Evolutionary conservation across 306 rosid species (phyloP).

Genomic region (Fragaria nilgerrensis): DNA sequence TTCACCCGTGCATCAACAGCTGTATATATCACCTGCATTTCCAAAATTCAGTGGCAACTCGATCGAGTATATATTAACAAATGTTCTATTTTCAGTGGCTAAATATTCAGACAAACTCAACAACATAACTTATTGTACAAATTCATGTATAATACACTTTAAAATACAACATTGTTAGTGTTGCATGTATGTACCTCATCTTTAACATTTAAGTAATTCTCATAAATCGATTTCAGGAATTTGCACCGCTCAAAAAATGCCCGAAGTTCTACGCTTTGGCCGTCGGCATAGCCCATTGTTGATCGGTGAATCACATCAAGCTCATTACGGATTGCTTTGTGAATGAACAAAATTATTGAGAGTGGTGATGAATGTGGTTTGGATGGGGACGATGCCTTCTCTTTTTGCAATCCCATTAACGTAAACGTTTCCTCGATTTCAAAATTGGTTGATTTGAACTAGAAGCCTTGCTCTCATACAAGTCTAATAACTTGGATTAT

Average conservation of each 20-base stretch:
- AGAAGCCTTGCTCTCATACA: neutral
- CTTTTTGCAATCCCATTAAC: neutral
- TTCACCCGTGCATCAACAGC: constrained; percentile 79
- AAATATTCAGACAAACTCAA: too few species aligned
- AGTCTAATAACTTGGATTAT: neutral
- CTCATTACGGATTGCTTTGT: constrained; percentile 20
- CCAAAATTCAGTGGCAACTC: neutral
- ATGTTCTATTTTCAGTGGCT: neutral
- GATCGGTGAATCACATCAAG: constrained; percentile 21
- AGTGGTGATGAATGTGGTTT: constrained; percentile 7
- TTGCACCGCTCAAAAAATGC: neutral
- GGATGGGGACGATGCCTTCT: neutral
- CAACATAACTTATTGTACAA: too few species aligned
- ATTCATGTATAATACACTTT: too few species aligned
- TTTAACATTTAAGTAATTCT: constrained; percentile 12
- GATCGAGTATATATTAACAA: neutral
- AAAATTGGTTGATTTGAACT: neutral
- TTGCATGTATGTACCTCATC: constrained; percentile 13
- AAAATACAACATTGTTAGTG: too few species aligned
- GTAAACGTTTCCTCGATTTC: neutral
- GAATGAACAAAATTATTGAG: neutral
- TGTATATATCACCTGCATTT: constrained; percentile 73
- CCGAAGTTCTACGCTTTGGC: neutral
- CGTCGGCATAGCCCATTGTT: neutral
- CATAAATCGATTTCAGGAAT: constrained; percentile 13